Evolutionary conservation across 768 basidiomycete genomes (phyloP).

Genomic region (Termitomyces sp.): DNA sequence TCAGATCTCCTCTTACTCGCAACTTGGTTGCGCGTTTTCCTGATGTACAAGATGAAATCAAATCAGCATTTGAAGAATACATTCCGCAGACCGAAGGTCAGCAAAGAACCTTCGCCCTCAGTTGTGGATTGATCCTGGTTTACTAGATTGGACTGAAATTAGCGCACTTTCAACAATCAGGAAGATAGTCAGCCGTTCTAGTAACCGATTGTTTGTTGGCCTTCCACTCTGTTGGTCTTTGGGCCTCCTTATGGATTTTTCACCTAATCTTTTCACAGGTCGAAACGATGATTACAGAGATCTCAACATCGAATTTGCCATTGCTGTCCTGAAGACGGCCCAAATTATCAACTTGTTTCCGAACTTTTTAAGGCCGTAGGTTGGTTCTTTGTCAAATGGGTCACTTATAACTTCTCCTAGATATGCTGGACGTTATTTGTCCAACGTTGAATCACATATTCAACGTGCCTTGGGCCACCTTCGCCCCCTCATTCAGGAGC

Average conservation of each 20-base stretch:
- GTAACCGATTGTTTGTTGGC: constrained; percentile 41
- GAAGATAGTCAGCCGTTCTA: constrained; percentile 31
- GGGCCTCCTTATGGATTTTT: background rate
- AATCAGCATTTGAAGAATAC: constrained; percentile 31
- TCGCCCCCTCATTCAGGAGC: constrained; percentile 25
- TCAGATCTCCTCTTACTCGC: constrained; percentile 29
- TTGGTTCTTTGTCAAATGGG: background rate
- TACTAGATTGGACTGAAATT: constrained; percentile 30
- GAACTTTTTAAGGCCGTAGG: background rate
- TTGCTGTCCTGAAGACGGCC: constrained; percentile 26
- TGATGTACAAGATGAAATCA: constrained; percentile 40
- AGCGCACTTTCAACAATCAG: constrained; percentile 21
- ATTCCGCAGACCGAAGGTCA: constrained; percentile 27
- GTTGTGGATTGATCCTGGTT: background rate
- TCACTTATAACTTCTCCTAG: background rate
- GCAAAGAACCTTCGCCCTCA: background rate
- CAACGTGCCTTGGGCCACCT: constrained; percentile 22
- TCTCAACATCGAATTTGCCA: constrained; percentile 29
- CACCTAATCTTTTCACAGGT: constrained; percentile 22
- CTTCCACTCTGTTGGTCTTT: constrained; percentile 34
- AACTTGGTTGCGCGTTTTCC: constrained; percentile 32
- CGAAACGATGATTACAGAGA: constrained; percentile 33
- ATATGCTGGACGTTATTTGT: constrained; percentile 18
- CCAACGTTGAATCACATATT: constrained; percentile 17
- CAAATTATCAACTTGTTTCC: constrained; percentile 34